These are phyloP conservation scores for Ascochyta viciae-villosae DNA, from an alignment of 2,329 filamentous ascomycete species.

Conservation along the genomic window DNA sequence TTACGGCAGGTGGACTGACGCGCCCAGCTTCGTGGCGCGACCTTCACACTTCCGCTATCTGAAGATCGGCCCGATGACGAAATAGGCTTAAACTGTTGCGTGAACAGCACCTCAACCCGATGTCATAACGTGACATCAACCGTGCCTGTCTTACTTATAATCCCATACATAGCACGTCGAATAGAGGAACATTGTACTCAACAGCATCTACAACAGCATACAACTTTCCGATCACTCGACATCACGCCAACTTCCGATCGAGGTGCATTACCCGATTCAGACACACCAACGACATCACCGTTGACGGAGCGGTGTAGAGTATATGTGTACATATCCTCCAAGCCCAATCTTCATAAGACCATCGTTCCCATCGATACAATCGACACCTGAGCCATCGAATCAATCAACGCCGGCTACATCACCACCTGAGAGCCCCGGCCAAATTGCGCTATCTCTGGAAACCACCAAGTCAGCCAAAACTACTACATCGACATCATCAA, in stretches of 20 bases:
- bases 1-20: conserved; percentile 28
- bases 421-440: background rate
- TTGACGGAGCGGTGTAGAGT: conserved; percentile 8
- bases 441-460: background rate
- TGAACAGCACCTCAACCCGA: conserved; percentile 13
- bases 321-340: conserved; percentile 10
- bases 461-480: conserved; percentile 11
- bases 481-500: background rate
- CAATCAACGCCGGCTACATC: conserved; percentile 5
- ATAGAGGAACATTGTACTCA: background rate
- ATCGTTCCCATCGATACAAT: conserved; percentile 8
- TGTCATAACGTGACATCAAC: conserved; percentile 25
- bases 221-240: conserved; percentile 1
- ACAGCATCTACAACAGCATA: conserved; percentile 4
- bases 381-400: conserved; percentile 4
- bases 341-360: conserved; percentile 15
- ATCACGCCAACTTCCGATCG: conserved; percentile 14
- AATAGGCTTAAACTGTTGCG: conserved; percentile 9
- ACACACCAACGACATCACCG: conserved; percentile 3
- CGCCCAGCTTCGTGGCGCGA: conserved; percentile 29
- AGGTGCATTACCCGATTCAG: conserved; percentile 25
- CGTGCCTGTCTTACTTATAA: background rate
- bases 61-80: conserved; percentile 20
- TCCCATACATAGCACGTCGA: conserved; percentile 1
- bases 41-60: conserved; percentile 27